phyloP scores from a whole-genome alignment of 768 basidiomycete species.

The Mycena epipterygia region DNA sequence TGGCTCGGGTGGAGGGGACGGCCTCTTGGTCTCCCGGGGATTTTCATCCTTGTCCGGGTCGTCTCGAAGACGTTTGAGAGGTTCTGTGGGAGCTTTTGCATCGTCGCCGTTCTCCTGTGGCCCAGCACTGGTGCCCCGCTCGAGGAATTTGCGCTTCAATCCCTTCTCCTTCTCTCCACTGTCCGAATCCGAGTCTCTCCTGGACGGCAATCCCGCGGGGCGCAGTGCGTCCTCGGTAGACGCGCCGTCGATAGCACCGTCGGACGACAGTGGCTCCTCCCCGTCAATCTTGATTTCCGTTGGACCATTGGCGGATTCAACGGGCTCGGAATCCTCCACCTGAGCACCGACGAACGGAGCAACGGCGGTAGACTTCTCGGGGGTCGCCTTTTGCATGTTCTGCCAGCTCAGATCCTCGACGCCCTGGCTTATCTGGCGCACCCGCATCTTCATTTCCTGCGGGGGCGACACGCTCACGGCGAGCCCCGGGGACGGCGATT shows the following conservation, averaged over 20 bases:
- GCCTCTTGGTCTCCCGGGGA: constrained; percentile 47
- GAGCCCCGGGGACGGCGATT: constrained; percentile 59
- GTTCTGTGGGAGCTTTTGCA: constrained; percentile 27
- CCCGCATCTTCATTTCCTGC: constrained; percentile 78
- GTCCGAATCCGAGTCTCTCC: constrained; percentile 59
- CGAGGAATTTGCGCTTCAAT: constrained; percentile 77
- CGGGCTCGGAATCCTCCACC: constrained; percentile 19
- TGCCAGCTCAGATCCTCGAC: constrained; percentile 85
- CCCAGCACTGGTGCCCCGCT: constrained; percentile 76
- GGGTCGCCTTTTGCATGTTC: constrained; percentile 55
- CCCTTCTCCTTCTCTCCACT: constrained; percentile 68
- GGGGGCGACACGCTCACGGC: constrained; percentile 76
- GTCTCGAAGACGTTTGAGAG: constrained; percentile 34
- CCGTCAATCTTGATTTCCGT: constrained; percentile 38
- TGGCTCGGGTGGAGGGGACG: constrained; percentile 77
- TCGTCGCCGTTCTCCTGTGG: constrained; percentile 49
- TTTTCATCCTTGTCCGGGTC: constrained; percentile 47
- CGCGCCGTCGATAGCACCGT: constrained; percentile 19
- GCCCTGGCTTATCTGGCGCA: constrained; percentile 83
- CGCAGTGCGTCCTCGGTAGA: constrained; percentile 12
- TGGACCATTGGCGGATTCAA: constrained; percentile 28
- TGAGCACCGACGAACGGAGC: constrained; percentile 30
- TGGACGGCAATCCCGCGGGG: constrained; percentile 21
- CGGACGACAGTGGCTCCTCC: constrained; percentile 33
- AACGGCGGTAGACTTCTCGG: constrained; percentile 45